phyloP scores from a whole-genome alignment of 2,329 filamentous ascomycete species.

The Aureobasidium sp. region DNA sequence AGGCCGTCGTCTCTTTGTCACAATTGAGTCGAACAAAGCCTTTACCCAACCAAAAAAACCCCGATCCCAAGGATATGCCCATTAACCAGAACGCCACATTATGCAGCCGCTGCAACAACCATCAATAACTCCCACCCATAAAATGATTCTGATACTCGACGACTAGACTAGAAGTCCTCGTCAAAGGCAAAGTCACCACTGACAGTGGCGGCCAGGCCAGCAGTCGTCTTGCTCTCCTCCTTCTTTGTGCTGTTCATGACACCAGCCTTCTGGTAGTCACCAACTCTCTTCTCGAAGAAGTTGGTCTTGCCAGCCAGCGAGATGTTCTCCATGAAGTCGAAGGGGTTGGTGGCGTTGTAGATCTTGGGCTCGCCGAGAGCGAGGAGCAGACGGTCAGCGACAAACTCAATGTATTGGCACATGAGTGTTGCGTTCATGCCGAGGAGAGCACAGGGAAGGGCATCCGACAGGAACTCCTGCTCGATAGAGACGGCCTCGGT shows the following conservation, averaged over 20 bases:
- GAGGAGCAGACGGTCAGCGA: conserved; percentile 87
- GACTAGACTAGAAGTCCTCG: conserved; percentile 75
- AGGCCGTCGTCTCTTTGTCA: background rate
- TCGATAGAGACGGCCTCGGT: conserved; percentile 89
- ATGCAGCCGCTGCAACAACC: conserved; percentile 12
- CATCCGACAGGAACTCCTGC: conserved; percentile 96
- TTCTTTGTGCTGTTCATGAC: conserved; percentile 91
- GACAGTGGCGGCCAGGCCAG: conserved; percentile 39
- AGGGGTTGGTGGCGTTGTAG: conserved; percentile 90
- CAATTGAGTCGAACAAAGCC: conserved; percentile 3
- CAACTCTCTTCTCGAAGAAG: conserved; percentile 99
- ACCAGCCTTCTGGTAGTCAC: conserved; percentile 98
- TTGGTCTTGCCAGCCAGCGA: conserved; percentile 98
- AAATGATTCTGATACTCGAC: background rate
- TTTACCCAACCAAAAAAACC: conserved; percentile 2
- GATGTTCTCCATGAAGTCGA: conserved; percentile 99
- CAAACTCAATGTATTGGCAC: conserved; percentile 99
- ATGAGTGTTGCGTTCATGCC: conserved; percentile 97
- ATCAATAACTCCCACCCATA: background rate
- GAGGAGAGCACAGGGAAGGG: conserved; percentile 82
- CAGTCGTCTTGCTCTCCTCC: conserved; percentile 41
- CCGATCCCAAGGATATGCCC: conserved; percentile 9
- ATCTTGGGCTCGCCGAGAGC: conserved; percentile 90
- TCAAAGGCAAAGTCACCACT: conserved; percentile 83
- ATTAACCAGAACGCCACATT: conserved; percentile 13